These are phyloP conservation scores for Solanum habrochaites DNA, from an alignment of 257 asterid genomes.

Conservation along the genomic window DNA sequence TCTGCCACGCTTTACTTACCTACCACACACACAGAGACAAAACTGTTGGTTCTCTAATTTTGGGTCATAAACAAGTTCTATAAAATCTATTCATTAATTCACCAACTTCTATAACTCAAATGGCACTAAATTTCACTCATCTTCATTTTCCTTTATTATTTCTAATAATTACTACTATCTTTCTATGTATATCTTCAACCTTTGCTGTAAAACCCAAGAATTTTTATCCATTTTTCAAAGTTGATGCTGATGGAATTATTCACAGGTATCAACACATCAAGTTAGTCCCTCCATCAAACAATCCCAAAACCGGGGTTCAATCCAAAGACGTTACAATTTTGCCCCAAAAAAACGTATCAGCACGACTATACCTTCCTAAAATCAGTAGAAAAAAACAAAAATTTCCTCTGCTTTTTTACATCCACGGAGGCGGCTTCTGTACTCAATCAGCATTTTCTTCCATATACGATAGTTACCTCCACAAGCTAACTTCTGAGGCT, in stretches of 20 bases:
- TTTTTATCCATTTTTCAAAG: neutral
- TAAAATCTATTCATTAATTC: neutral
- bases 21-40: too few species aligned
- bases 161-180: neutral
- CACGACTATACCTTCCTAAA: slow-evolving; percentile 51
- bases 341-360: slow-evolving; percentile 28
- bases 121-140: neutral
- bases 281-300: slow-evolving; percentile 36
- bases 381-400: slow-evolving; percentile 8
- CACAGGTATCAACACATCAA: slow-evolving; percentile 9
- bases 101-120: neutral
- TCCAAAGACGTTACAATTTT: slow-evolving; percentile 46
- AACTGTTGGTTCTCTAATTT: neutral
- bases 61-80: neutral
- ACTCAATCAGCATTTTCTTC: slow-evolving; percentile 55
- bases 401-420: slow-evolving; percentile 52
- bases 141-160: neutral
- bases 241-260: slow-evolving; percentile 32
- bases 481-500: slow-evolving; percentile 31
- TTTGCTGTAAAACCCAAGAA: neutral
- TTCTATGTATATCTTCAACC: neutral
- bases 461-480: slow-evolving; percentile 26
- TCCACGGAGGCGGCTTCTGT: slow-evolving; percentile 76
- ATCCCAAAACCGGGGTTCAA: slow-evolving; percentile 26
- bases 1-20: neutral